Base-by-base conservation (phyloP, 1,284 basidiomycete species). In the Meira nashicola region DNA sequence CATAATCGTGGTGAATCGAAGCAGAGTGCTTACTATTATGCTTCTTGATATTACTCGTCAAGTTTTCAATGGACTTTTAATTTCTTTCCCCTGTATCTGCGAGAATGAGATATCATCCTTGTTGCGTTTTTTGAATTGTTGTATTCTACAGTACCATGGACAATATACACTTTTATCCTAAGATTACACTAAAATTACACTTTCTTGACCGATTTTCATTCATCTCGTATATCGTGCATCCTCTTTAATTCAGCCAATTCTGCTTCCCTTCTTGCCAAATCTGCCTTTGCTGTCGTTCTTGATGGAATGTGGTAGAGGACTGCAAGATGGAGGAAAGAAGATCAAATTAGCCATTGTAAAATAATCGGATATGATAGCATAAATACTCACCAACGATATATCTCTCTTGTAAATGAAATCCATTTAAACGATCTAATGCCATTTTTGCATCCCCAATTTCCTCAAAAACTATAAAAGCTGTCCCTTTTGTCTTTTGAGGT, bases 221-320 rank as follows among this genome's bases (percentile, higher is more conserved):
- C 50, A 33, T 53, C 50, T 41, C 37, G 23, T 46, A 80, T 79
- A 46, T 79, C 72, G 62, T 80, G 89, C 76, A 88, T 86, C 80
- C 87, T 85, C 84, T 97, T 98, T 77, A 93, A 83, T 65, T 87
- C 85, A 0, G 85, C 86, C 38, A 98, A 82, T 67, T 96, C 93
- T 77, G 92, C 88, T 81, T 98, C 95, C 75, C 94, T 83, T 69
- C 86, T 86, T 23, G 90, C 90, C 54, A 98, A 81, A 67, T 98
- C 94, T 23, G 91, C 90, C 78, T 96, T 96, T 19, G 89, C 89
- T 68, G 95, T 58, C 19, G 72, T 89, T 79, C 92, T 91, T 19
- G 91, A 88, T 40, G 92, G 92, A 86, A 97, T 94, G 78, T 98
- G 94, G 75, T 95, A 97, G 28, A 98, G 82, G 14, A 98, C 94